phyloP scores from a whole-genome alignment of 148 eudicot species.

The Arctostaphylos glauca region DNA sequence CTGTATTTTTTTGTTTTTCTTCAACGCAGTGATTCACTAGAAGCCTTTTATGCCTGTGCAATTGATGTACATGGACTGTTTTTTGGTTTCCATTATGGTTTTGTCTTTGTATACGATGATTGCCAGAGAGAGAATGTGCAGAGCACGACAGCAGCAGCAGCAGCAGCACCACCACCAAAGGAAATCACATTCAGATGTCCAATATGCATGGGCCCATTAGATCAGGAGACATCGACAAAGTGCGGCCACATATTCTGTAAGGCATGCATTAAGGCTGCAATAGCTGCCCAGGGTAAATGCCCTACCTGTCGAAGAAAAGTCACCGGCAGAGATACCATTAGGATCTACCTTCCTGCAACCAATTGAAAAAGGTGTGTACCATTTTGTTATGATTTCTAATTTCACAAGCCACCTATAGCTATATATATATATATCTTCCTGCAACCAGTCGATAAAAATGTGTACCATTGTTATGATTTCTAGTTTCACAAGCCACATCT shows the following conservation, averaged over 20 bases:
- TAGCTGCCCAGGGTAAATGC: slow-evolving; percentile 70
- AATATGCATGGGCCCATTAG: slow-evolving; percentile 72
- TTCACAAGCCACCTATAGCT: neutral
- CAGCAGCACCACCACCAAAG: slow-evolving; percentile 56
- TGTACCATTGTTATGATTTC: slow-evolving; percentile 5
- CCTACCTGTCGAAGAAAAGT: slow-evolving; percentile 85
- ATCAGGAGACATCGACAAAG: slow-evolving; percentile 78
- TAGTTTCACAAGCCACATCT: neutral
- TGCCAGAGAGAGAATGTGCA: slow-evolving; percentile 34
- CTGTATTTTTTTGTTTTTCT: too few relatives aligned
- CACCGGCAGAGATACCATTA: slow-evolving; percentile 53
- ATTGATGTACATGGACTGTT: neutral
- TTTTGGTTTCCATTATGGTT: slow-evolving; percentile 12
- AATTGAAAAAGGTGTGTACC: slow-evolving; percentile 37
- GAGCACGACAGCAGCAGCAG: neutral
- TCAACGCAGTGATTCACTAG: neutral
- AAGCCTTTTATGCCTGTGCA: neutral
- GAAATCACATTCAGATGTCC: slow-evolving; percentile 82
- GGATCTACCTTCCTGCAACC: slow-evolving; percentile 80
- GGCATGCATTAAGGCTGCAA: slow-evolving; percentile 62
- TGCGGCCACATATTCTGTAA: slow-evolving; percentile 98
- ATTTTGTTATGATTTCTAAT: neutral
- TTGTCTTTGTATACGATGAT: slow-evolving; percentile 14
- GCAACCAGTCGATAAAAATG: slow-evolving; percentile 44
- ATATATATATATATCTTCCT: slow-evolving; percentile 51